Evolutionary conservation across 768 basidiomycete species (phyloP).

Genomic region (Termitomyces sp.): DNA sequence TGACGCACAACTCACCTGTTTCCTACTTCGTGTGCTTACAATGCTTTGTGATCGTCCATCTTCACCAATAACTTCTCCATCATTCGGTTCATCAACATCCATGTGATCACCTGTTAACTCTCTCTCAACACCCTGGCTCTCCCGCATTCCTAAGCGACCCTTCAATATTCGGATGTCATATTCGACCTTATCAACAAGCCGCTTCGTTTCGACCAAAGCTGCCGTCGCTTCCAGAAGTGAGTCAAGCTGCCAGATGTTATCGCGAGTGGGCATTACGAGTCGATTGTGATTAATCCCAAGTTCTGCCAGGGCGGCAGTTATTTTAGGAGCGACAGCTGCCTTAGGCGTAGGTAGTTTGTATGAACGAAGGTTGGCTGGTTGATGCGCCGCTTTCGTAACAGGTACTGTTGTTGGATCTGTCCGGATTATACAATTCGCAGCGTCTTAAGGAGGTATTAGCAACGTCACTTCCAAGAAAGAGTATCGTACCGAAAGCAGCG

Average conservation of each 20-base stretch:
- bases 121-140: conserved; percentile 35
- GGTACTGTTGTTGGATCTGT: conserved; percentile 51
- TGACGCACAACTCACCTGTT: conserved; percentile 42
- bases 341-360: conserved; percentile 83
- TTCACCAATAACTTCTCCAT: conserved; percentile 33
- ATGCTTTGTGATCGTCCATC: conserved; percentile 66
- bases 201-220: conserved; percentile 84
- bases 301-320: conserved; percentile 72
- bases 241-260: conserved; percentile 73
- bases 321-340: conserved; percentile 64
- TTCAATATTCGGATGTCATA: conserved; percentile 76
- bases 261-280: conserved; percentile 92
- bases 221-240: conserved; percentile 66
- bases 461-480: background rate
- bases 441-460: conserved; percentile 39
- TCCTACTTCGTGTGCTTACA: conserved; percentile 53
- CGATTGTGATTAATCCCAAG: conserved; percentile 67
- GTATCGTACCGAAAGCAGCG: conserved; percentile 48
- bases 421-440: conserved; percentile 68
- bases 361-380: conserved; percentile 80
- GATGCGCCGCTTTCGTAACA: conserved; percentile 71
- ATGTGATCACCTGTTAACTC: conserved; percentile 32
- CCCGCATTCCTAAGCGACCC: conserved; percentile 51
- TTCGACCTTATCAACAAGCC: conserved; percentile 78
- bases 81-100: conserved; percentile 45